Evolutionary conservation across 2,329 filamentous ascomycete genomes (phyloP), one percentile per base, ranked within the genome.

Genomic region (Peltaster fructicola): DNA sequence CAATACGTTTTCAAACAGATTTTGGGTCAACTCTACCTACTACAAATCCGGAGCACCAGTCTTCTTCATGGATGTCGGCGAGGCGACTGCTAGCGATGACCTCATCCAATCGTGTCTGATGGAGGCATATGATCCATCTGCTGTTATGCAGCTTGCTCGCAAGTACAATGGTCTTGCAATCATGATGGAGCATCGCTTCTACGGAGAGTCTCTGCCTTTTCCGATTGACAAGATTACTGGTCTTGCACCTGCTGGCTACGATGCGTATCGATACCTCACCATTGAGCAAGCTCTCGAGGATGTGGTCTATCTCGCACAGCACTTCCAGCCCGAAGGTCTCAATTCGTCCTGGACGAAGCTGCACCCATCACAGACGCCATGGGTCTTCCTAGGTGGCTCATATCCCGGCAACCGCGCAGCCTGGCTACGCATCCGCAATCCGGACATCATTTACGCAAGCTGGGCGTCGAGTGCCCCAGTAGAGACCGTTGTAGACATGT

Each of bases 281-380:
- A 35, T 30, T 4, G 34, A 40, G 27, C 36, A 39, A 27, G 36
- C 36, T 2, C 27, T 40, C 6, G 29, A 39, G 20, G 38, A 40
- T 22, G 22, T 30, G 5, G 34, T 40, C 14, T 39, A 31, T 23
- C 33, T 39, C 18, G 31, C 38, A 4, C 25, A 37, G 16, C 24
- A 39, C 15, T 37, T 38, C 29, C 17, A 33, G 17, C 35, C 31
- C 8, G 14, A 23, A 7, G 31, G 32, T 7, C 24, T 37, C n/a
- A 27, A 30, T 19, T 8, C 23, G 10, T 20, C 20, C 11, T 34
- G 26, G 18, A 12, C 15, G 6, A 4, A 19, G 8, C 22, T 39
- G 16, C 15, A 30, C 2, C 35, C 35, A 6, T 14, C 23, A 1
- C 14, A 26, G 7, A 36, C 38, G 2, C 35, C 38, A 5, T 39